Evolutionary conservation across 1,284 basidiomycete species (phyloP), one percentile per base, ranked within the genome.

Genomic region (Mycena citricolor): DNA sequence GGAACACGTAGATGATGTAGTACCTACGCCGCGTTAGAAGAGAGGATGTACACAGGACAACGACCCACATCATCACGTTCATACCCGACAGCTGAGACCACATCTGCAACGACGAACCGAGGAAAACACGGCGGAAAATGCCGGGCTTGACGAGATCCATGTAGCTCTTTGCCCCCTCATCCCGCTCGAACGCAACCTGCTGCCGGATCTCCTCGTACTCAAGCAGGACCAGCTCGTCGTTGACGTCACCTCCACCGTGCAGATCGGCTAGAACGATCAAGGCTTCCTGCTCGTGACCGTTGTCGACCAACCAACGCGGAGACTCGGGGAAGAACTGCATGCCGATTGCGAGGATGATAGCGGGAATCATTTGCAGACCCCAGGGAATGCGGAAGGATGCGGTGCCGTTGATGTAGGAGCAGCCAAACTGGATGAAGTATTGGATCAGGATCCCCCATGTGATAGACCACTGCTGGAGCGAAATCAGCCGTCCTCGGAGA

Each of bases 191-290:
- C 42, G 44, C 7, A 32, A 90, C 83, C 54, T 90, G 84, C 42
- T 81, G 72, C 60, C 76, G 81, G 63, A 93, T 92, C 65, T 92
- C 87, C 52, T 81, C 76, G 57, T 72, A 90, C 61, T 92, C 90
- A 50, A 90, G 78, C 31, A 77, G 68, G 22, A 92, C 90, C 14
- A 92, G 73, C 29, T 80, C 76, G 54, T 83, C 70, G 22, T 70
- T 64, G 28, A 61, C 65, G 59, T 91, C 71, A 19, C 90, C 90
- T 29, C 71, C 67, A 36, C 87, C 90, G 58, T 92, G 90, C 19
- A 90, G 76, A 56, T 90, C 82, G 19, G 87, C 84, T 26, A 93
- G 73, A 53, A 92, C 81, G 51, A 83, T 67, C 23, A 90, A 72
- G 0, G 89, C 90, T 54, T 90, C 87, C 0, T 73, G 74, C 33